These are phyloP conservation scores for Pyrenula massariospora DNA, from an alignment of 495 filamentous ascomycete species.

Conservation along the genomic window DNA sequence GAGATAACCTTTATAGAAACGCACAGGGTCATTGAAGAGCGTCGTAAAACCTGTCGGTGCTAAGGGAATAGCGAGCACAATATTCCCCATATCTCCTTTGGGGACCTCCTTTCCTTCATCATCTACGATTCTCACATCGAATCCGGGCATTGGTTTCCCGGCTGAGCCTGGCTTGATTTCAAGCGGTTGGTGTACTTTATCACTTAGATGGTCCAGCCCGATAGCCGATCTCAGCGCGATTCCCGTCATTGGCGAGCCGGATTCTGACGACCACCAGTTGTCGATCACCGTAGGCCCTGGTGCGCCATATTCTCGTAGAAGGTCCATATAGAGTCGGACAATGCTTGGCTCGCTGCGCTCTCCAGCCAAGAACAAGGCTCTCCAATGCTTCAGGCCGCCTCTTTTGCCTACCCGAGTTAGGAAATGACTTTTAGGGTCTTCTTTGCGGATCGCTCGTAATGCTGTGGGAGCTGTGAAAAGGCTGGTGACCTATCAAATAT, in stretches of 20 bases:
- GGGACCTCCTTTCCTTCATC: constrained; percentile 61
- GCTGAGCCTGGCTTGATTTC: constrained; percentile 72
- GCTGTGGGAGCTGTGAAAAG: constrained; percentile 84
- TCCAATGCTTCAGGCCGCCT: constrained; percentile 54
- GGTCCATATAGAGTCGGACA: constrained; percentile 62
- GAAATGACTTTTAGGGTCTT: constrained; percentile 61
- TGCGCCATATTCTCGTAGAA: constrained; percentile 52
- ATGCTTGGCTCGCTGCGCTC: constrained; percentile 85
- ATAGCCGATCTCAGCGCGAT: constrained; percentile 44
- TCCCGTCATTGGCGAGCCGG: constrained; percentile 79
- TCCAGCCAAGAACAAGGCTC: constrained; percentile 74
- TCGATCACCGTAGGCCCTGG: constrained; percentile 62
- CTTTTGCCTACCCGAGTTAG: constrained; percentile 49
- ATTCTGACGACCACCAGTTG: constrained; percentile 96
- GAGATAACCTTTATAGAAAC: constrained; percentile 73
- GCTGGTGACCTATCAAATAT: constrained; percentile 42
- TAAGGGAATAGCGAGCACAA: constrained; percentile 70
- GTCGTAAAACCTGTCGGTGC: constrained; percentile 78
- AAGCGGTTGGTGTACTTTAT: constrained; percentile 17
- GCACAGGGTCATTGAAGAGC: constrained; percentile 71
- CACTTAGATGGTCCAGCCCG: constrained; percentile 10
- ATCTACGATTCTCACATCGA: constrained; percentile 73
- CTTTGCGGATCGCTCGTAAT: constrained; percentile 73
- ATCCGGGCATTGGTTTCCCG: constrained; percentile 82
- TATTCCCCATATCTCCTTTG: constrained; percentile 74